Percentiles rank a stretch among this genome's conserved stretches.
Conservation (phyloP, 2,329 filamentous ascomycete genomes). For the Chaetomiaceae sp. region DNA sequence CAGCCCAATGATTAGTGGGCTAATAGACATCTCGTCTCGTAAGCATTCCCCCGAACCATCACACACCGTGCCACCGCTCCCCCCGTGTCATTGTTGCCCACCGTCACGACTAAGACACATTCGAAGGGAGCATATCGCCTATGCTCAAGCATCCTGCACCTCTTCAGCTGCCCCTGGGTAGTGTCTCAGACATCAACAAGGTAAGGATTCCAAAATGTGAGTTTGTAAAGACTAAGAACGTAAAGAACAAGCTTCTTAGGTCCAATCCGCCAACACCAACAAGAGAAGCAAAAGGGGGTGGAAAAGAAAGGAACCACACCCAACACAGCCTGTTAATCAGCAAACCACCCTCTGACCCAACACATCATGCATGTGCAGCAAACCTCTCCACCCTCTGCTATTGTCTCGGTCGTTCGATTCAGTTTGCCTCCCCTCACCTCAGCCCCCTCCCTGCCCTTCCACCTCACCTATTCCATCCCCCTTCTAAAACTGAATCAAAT, state of each 20-base stretch:
- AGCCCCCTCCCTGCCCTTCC: no score
- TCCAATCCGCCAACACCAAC: conserved; percentile 2
- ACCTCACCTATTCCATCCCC: neutral
- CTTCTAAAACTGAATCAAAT: conserved; percentile 59
- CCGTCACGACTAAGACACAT: no score
- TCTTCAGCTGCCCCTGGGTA: no score
- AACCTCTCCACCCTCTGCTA: neutral
- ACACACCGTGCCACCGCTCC: no score
- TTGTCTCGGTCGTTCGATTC: neutral
- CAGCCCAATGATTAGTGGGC: no score
- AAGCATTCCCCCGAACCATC: no score
- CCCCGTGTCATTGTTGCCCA: no score
- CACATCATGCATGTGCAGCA: neutral
- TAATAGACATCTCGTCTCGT: no score
- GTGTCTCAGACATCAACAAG: neutral
- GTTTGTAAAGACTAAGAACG: neutral
- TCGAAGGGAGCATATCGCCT: no score
- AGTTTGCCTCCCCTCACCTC: neutral
- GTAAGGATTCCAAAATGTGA: neutral
- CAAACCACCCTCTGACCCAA: neutral
- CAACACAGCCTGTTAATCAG: neutral
- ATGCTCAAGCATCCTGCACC: no score
- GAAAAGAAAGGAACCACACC: neutral
- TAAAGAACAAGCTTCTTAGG: neutral
- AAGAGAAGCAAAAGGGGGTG: neutral